Evolutionary conservation across 768 basidiomycete species (phyloP), one percentile per base, ranked within the genome.

Genomic region (Tulasnella sp.): DNA sequence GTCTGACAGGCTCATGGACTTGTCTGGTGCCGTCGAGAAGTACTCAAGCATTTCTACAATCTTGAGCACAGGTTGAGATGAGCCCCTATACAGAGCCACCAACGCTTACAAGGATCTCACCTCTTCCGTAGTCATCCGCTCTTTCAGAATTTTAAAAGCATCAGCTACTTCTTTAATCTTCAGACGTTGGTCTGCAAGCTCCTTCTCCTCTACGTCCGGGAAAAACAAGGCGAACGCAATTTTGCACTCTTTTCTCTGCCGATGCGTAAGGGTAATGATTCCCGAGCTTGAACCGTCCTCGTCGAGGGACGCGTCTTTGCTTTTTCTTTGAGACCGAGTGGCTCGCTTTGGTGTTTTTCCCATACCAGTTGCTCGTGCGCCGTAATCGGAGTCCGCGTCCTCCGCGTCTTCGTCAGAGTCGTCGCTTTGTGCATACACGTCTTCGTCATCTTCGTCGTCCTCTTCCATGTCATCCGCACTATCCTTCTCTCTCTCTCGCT

Each of bases 21-120:
- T 88, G 78, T 93, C 91, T 0, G 85, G 80, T 0, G 86, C 84
- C 0, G 85, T 86, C 0, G 92, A 90, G 77, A 91, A 94, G 67
- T 84, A 83, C n/a, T 86, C 84, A 1, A 94, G 81, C 91, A 93
- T 94, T 72, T 92, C 90, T 2, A 88, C 76, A 76, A 91, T 88
- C 92, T 93, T 71, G 9, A 22, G 44, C 26, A 34, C 12, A 52
- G 44, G 42, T 35, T 73, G 47, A 70, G 35, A 59, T 69, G 14
- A n/a, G 62, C 41, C 12, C 35, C 52, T 70, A 22, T 39, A 67
- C 62, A 72, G 70, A 69, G 17, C 8, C n/a, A 52, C 26, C 16
- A 40, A 22, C 65, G 19, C 12, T 40, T 66, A 65, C 44, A 9
- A 16, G 22, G 36, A 44, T 75, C 86, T 52, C 65, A 90, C 92